Base-by-base conservation (phyloP, 2,329 filamentous ascomycete genomes). In the Nemania abortiva region DNA sequence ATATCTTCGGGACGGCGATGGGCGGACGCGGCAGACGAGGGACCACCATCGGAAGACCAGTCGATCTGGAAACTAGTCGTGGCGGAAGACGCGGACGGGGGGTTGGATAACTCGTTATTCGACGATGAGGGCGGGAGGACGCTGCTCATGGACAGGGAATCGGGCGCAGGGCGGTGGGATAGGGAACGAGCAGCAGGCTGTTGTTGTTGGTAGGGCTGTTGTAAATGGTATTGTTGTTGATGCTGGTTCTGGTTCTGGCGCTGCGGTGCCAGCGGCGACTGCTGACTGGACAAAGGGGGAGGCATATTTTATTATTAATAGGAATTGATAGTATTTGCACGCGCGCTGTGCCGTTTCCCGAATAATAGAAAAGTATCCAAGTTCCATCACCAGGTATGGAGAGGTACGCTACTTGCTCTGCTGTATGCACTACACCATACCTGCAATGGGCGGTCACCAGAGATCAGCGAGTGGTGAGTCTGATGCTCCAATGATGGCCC, bases 1-100 rank as follows among this genome's bases (percentile, higher is more conserved):
- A 89, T 86, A 70, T 84, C 82, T 72, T 82, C 80, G 71, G 73
- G 72, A 63, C 69, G 77, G 65, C 75, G 77, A 65, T 69, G 71
- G 61, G 71, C 68, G 47, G 74, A 68, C 64, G 72, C 70, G 52
- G 72, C 66, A 45, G 75, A 70, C 27, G 74, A 72, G 53, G 70
- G 68, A 20, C 68, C 73, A 74, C 69, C 75, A 77, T 78, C 77
- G 63, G 75, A 73, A 57, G 73, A 65, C 74, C 74, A 77, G 65
- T 77, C 76, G 71, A 77, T 70, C 71, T 77, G 75, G 69, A 79
- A 79, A 73, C 77, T 79, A 63, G 77, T 79, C 54, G 76, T 79
- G 5, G 76, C 75, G 55, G 77, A 79, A 3, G 77, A 78, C 20
- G 77, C 77, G 24, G 77, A 79, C 6, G 77, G 76, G 22, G 77